These are phyloP conservation scores for Stephania japonica DNA, from an alignment of 164 flowering plant genomes.

Conservation along the genomic window DNA sequence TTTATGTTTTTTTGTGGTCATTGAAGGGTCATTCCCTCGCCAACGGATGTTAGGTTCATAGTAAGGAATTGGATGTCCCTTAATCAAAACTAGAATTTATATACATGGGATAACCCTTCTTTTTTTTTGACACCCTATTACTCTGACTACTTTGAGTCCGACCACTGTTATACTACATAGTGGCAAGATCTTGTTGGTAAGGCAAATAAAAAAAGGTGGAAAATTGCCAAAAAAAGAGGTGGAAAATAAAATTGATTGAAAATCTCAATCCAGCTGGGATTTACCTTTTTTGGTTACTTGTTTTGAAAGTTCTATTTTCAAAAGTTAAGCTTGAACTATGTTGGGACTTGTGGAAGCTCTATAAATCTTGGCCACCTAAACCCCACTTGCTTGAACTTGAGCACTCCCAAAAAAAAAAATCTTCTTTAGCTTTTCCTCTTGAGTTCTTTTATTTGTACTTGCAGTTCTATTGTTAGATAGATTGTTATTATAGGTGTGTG, in stretches of 20 bases:
- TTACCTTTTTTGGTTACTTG: slow-evolving; percentile 9
- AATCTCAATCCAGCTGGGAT: slow-evolving; percentile 1
- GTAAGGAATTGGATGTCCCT: too few relatives aligned
- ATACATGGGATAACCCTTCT: not conserved
- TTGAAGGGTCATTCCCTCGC: not conserved
- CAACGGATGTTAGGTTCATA: too few relatives aligned
- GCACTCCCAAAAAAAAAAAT: not conserved
- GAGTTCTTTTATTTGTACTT: not conserved
- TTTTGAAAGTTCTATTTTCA: slow-evolving; percentile 8
- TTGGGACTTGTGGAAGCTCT: slow-evolving; percentile 8
- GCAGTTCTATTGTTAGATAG: not conserved
- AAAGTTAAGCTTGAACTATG: slow-evolving; percentile 4
- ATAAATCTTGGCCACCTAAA: slow-evolving; percentile 17
- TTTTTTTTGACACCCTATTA: too few relatives aligned
- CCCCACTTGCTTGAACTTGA: slow-evolving; percentile 17
- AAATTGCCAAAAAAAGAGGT: too few relatives aligned
- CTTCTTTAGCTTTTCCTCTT: not conserved
- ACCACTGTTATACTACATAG: too few relatives aligned
- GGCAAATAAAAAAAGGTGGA: not conserved
- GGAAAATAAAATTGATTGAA: slow-evolving; percentile 11
- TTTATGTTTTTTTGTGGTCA: not conserved
- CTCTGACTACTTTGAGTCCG: too few relatives aligned
- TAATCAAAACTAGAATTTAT: slow-evolving; percentile 7
- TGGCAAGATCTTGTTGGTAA: too few relatives aligned
- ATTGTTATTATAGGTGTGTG: not conserved